These are phyloP conservation scores for Dactylorhiza incarnata DNA, from an alignment of 106 monocot species.

Conservation along the genomic window DNA sequence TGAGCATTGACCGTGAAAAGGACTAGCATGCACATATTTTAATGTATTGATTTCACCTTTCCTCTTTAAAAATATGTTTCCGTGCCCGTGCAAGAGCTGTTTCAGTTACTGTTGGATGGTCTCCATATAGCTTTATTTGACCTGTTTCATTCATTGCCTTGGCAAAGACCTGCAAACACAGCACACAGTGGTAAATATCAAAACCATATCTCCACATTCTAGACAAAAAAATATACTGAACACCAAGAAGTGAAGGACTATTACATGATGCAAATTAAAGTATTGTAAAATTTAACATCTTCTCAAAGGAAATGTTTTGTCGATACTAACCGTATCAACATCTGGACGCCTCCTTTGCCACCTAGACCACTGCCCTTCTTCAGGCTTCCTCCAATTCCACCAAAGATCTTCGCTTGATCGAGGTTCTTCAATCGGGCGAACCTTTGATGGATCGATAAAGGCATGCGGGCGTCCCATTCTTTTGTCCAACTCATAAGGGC, in stretches of 20 bases:
- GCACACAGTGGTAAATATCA: neutral
- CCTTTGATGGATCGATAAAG: conserved; percentile 65
- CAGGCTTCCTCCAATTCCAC: conserved; percentile 98
- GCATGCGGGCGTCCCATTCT: conserved; percentile 72
- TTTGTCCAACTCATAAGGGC: conserved; percentile 66
- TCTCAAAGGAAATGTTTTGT: neutral
- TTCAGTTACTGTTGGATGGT: conserved; percentile 81
- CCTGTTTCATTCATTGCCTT: conserved; percentile 98
- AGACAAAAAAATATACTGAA: neutral
- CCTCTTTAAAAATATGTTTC: conserved; percentile 79
- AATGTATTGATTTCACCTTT: conserved; percentile 48
- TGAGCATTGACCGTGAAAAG: neutral
- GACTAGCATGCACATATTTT: neutral
- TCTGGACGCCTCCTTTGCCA: conserved; percentile 93
- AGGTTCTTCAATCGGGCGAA: conserved; percentile 57
- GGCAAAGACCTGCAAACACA: conserved; percentile 64
- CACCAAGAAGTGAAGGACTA: neutral
- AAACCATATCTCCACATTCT: neutral
- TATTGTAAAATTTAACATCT: neutral
- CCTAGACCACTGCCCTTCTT: conserved; percentile 92
- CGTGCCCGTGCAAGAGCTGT: conserved; percentile 86
- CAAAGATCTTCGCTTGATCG: conserved; percentile 81
- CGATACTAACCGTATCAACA: conserved; percentile 78
- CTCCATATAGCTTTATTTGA: conserved; percentile 94
- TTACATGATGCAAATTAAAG: neutral